Percentiles rank a stretch among this genome's conserved stretches.
These are phyloP conservation scores for Vitis amurensis DNA, from an alignment of 164 flowering plant species.

Conservation along the genomic window DNA sequence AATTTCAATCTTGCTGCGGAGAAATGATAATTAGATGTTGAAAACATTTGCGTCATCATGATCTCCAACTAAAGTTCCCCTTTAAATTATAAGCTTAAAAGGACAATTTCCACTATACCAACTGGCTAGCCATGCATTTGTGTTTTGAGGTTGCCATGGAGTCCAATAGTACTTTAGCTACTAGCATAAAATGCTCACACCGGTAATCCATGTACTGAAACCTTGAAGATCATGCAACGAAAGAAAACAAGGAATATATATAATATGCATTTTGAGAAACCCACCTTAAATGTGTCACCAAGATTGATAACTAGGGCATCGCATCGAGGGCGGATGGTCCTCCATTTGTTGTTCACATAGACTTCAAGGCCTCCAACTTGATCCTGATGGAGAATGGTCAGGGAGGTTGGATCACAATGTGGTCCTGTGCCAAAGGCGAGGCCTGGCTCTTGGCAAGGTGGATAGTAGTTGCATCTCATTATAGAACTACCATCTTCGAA, in stretches of 20 bases:
- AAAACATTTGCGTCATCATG: too few relatives aligned
- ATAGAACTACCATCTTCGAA: constrained; percentile 34
- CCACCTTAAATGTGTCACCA: constrained; percentile 51
- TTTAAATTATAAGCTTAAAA: not conserved
- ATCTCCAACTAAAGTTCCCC: not conserved
- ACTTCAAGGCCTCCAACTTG: constrained; percentile 47
- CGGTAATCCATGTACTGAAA: too few relatives aligned
- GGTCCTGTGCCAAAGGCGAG: constrained; percentile 43
- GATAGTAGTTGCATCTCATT: constrained; percentile 47
- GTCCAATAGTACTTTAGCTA: too few relatives aligned
- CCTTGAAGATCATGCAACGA: not conserved
- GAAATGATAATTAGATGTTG: too few relatives aligned
- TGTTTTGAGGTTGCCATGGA: too few relatives aligned
- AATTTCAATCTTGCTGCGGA: too few relatives aligned
- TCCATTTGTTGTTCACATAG: constrained; percentile 34
- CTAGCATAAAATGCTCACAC: too few relatives aligned
- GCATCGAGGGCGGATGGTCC: constrained; percentile 25
- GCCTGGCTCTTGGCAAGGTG: constrained; percentile 34
- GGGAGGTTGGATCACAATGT: constrained; percentile 49
- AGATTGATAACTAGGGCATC: constrained; percentile 47
- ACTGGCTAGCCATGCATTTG: too few relatives aligned
- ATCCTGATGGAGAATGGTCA: constrained; percentile 49
- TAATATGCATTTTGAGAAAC: not conserved
- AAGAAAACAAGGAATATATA: not conserved
- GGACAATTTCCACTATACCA: too few relatives aligned